phyloP scores from a whole-genome alignment of 345 rosid species.

The Excoecaria agallocha region DNA sequence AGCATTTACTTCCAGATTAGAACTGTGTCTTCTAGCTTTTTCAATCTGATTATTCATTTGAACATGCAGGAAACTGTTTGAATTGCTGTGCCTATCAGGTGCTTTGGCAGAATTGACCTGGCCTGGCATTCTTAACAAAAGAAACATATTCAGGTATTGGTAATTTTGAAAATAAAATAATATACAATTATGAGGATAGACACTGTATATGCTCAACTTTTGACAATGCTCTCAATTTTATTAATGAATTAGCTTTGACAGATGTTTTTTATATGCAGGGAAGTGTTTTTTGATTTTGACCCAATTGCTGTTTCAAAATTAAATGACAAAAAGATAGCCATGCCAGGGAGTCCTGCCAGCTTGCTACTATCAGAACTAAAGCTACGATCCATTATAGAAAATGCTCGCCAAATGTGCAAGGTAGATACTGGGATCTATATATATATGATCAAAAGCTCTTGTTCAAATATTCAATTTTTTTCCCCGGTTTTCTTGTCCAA shows the following conservation, averaged over 20 bases:
- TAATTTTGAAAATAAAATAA: not conserved
- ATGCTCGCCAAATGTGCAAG: slow-evolving; percentile 69
- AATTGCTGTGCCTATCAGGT: slow-evolving; percentile 59
- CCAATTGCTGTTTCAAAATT: slow-evolving; percentile 58
- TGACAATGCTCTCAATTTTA: slow-evolving; percentile 1
- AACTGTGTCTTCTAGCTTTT: not conserved
- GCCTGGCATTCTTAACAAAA: slow-evolving; percentile 61
- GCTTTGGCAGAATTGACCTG: slow-evolving; percentile 58
- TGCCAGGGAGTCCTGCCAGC: slow-evolving; percentile 55
- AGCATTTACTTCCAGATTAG: not conserved
- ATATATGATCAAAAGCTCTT: not conserved
- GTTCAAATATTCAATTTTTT: not conserved
- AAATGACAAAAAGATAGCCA: slow-evolving; percentile 61
- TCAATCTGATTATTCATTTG: slow-evolving; percentile 13
- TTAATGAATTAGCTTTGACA: not conserved
- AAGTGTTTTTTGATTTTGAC: slow-evolving; percentile 67
- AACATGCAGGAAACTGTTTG: slow-evolving; percentile 61
- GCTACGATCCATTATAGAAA: slow-evolving; percentile 66
- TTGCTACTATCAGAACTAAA: slow-evolving; percentile 59
- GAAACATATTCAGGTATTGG: slow-evolving; percentile 54
- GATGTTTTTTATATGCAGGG: slow-evolving; percentile 40
- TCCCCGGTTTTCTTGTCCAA: not conserved
- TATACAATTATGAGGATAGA: not conserved
- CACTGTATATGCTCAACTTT: not conserved
- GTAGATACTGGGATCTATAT: slow-evolving; percentile 26